These are phyloP conservation scores for Arthrobotrys conoides DNA, from an alignment of 2,329 filamentous ascomycete species.

Conservation along the genomic window DNA sequence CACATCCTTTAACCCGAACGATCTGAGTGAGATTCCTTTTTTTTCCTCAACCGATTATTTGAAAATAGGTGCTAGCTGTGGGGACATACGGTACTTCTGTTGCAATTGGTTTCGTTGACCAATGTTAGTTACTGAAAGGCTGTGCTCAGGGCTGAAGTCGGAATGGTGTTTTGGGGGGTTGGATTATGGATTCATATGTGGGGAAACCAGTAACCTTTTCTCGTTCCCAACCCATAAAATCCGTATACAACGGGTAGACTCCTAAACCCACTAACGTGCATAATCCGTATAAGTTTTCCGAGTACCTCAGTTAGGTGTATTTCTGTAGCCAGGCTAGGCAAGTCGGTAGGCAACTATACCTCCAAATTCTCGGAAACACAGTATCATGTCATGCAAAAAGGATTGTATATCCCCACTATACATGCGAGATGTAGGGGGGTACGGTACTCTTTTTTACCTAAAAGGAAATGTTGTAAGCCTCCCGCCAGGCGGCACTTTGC, in stretches of 20 bases:
- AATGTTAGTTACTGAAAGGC: conserved; percentile 42
- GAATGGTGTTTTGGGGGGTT: neutral
- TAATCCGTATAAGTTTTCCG: conserved; percentile 38
- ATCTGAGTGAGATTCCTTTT: conserved; percentile 37
- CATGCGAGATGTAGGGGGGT: neutral
- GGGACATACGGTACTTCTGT: too few species aligned
- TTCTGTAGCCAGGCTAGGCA: too few species aligned
- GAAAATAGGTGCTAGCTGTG: conserved; percentile 19
- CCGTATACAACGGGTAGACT: too few species aligned
- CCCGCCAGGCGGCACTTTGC: conserved; percentile 29
- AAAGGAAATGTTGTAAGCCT: conserved; percentile 34
- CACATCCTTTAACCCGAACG: conserved; percentile 20
- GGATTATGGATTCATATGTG: conserved; percentile 22
- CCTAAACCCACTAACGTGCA: conserved; percentile 26
- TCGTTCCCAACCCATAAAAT: conserved; percentile 10
- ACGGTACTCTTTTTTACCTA: conserved; percentile 1
- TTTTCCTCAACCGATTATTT: conserved; percentile 16
- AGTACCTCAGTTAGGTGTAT: conserved; percentile 10
- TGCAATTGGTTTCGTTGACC: conserved; percentile 6
- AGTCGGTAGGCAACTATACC: conserved; percentile 13
- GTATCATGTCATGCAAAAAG: conserved; percentile 12
- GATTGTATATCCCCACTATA: neutral
- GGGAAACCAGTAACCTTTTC: conserved; percentile 11
- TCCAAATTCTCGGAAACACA: conserved; percentile 6
- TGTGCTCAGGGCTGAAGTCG: conserved; percentile 51